Conservation (phyloP, 306 rosid species). For the Gillenia trifoliata region DNA sequence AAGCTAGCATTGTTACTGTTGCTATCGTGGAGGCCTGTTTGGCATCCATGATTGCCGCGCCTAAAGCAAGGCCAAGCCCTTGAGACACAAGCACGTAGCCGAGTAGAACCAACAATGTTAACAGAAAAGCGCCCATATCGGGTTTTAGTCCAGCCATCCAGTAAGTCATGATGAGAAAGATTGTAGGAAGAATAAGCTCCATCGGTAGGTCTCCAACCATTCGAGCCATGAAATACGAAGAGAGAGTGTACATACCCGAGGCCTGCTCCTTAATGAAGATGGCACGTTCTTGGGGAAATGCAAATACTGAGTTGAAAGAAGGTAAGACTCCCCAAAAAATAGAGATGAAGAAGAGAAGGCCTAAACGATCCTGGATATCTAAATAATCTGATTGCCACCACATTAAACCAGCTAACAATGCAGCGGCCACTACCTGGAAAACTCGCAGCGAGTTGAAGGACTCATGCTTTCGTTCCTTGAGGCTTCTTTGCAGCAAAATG, state of each 20-base stretch:
- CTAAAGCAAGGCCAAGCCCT: slow-evolving; percentile 87
- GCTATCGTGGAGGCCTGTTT: slow-evolving; percentile 82
- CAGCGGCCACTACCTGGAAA: slow-evolving; percentile 65
- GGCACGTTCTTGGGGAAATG: slow-evolving; percentile 89
- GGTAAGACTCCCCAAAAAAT: slow-evolving; percentile 97
- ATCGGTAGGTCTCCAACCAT: slow-evolving; percentile 82
- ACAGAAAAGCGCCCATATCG: slow-evolving; percentile 47
- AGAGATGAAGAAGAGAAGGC: slow-evolving; percentile 85
- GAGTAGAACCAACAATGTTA: slow-evolving; percentile 49
- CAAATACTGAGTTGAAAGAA: slow-evolving; percentile 72
- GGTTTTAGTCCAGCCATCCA: slow-evolving; percentile 86
- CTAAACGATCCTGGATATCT: slow-evolving; percentile 79
- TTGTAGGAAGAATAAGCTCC: slow-evolving; percentile 87
- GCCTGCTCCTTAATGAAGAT: slow-evolving; percentile 70
- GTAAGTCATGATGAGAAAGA: slow-evolving; percentile 54
- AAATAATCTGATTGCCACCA: slow-evolving; percentile 83
- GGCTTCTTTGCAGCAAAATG: slow-evolving; percentile 72
- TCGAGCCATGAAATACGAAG: slow-evolving; percentile 77
- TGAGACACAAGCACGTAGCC: slow-evolving; percentile 82
- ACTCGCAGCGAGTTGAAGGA: slow-evolving; percentile 70
- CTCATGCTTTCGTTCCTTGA: slow-evolving; percentile 80
- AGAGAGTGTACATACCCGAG: slow-evolving; percentile 79
- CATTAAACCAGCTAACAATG: slow-evolving; percentile 74
- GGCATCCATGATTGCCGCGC: slow-evolving; percentile 89
- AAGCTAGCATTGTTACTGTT: slow-evolving; percentile 83